Evolutionary conservation across 768 basidiomycete genomes (phyloP).

Genomic region (Pleurotus cornucopiae): DNA sequence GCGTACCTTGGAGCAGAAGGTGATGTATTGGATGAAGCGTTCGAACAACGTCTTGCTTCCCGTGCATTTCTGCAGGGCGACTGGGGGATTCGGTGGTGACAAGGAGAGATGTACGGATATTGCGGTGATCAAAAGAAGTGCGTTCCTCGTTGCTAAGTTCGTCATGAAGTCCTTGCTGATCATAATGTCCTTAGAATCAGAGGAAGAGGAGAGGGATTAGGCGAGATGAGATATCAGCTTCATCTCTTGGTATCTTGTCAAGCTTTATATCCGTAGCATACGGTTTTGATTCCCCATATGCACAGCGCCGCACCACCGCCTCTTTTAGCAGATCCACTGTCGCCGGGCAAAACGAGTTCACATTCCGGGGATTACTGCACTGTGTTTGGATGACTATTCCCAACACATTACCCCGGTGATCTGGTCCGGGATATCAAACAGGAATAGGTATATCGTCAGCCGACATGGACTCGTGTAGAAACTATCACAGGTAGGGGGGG

Average conservation of each 20-base stretch:
- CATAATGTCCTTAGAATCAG: background rate
- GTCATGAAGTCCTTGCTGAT: background rate
- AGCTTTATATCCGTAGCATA: background rate
- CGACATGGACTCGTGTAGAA: no score
- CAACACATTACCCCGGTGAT: no score
- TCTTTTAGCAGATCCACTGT: background rate
- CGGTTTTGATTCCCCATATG: background rate
- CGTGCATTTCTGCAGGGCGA: background rate
- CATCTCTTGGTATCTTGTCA: background rate
- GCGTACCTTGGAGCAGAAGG: slow-evolving; percentile 7
- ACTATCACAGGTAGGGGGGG: background rate
- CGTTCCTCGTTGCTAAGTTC: background rate
- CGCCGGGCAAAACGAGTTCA: background rate
- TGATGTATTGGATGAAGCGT: slow-evolving; percentile 4
- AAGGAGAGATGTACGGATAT: slow-evolving; percentile 8
- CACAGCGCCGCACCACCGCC: background rate
- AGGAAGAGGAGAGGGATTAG: background rate
- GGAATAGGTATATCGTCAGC: no score
- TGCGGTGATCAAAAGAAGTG: background rate
- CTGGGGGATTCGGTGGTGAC: slow-evolving; percentile 7
- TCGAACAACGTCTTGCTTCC: slow-evolving; percentile 7
- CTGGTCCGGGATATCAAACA: no score
- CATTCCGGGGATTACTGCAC: no score
- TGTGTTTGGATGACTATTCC: no score
- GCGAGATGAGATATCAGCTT: background rate